These are phyloP conservation scores for Vaccinium vitisidaea DNA, from an alignment of 148 eudicot genomes.

Conservation along the genomic window DNA sequence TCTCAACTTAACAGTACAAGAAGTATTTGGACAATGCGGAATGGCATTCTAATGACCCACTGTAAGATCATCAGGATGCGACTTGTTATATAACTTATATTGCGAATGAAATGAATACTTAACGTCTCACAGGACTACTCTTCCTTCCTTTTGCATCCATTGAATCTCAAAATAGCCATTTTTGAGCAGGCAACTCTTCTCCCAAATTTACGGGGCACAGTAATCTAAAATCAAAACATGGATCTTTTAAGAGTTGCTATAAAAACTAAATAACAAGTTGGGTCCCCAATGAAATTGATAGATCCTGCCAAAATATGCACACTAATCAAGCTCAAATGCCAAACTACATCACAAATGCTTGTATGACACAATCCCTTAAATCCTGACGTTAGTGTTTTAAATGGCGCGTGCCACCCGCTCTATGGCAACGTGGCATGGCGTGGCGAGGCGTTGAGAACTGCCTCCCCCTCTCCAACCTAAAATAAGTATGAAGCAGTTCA, in stretches of 20 bases:
- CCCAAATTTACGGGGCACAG: neutral
- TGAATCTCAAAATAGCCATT: neutral
- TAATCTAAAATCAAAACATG: neutral
- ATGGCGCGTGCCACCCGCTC: too few species aligned
- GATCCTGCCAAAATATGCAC: neutral
- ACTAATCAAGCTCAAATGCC: neutral
- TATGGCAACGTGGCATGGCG: too few species aligned
- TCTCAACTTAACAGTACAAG: neutral
- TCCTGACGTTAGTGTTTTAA: neutral
- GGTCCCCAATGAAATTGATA: neutral
- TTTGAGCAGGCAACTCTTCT: neutral
- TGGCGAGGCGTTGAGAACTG: too few species aligned
- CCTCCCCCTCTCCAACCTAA: too few species aligned
- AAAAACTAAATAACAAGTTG: neutral
- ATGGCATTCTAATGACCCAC: neutral
- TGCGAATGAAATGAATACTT: neutral
- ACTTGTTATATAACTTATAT: neutral
- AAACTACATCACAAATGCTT: neutral
- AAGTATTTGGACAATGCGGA: neutral
- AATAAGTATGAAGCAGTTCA: too few species aligned
- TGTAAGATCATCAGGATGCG: neutral
- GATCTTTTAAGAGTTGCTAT: neutral
- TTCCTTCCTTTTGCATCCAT: constrained; percentile 5
- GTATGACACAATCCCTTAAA: neutral
- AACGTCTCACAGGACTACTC: neutral